Evolutionary conservation across 202 grass and related monocot genomes (phyloP).

Genomic region (Cymbopogon flexuosus): DNA sequence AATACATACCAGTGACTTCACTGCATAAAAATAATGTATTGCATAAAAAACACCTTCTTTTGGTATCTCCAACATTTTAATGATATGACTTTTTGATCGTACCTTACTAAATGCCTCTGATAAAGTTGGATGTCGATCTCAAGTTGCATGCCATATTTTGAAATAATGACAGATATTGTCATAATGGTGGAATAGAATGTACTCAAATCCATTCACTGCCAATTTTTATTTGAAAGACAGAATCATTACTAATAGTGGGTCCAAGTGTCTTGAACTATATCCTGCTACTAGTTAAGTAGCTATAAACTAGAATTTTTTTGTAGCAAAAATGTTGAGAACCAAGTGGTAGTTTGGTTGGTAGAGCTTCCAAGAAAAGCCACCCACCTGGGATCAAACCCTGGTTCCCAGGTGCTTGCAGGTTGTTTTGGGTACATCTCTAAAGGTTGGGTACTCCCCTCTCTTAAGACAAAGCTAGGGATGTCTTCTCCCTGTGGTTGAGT

Average conservation of each 20-base stretch:
- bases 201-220: not conserved
- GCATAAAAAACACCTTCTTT: not conserved
- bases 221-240: not conserved
- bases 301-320: constrained; percentile 6
- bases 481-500: not conserved
- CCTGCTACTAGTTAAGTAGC: not conserved
- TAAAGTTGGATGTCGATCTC: not conserved
- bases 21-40: not conserved
- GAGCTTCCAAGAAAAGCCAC: not conserved
- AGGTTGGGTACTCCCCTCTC: not conserved
- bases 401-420: not conserved
- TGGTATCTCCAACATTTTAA: not conserved
- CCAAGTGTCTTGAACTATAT: not conserved
- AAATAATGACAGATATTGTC: constrained; percentile 18
- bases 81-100: not conserved
- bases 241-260: constrained; percentile 2
- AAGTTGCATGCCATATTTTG: constrained; percentile 23
- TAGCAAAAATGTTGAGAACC: not conserved
- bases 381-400: not conserved
- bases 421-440: not conserved
- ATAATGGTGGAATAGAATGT: constrained; percentile 3
- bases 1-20: not conserved
- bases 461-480: not conserved
- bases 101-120: constrained; percentile 24
- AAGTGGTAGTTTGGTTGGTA: not conserved